phyloP scores from a whole-genome alignment of 179 eudicot species.

The Beta macrorhiza region DNA sequence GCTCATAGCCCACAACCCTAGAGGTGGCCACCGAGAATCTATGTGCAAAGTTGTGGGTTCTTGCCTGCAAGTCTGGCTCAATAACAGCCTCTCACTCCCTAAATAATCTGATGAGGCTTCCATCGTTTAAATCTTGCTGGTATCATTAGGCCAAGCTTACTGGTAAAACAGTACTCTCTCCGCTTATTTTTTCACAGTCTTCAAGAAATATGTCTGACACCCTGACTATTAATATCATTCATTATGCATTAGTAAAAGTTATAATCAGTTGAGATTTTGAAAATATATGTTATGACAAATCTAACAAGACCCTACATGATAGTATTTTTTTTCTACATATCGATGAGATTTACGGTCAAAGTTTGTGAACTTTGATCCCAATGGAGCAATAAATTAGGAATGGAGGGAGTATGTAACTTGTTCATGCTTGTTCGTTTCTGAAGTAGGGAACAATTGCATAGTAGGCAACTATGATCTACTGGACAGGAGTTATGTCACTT shows the following conservation, averaged over 20 bases:
- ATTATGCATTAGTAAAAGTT: too few relatives aligned
- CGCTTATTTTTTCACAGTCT: too few relatives aligned
- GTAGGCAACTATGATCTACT: too few relatives aligned
- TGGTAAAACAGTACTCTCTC: neutral
- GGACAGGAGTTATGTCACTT: neutral
- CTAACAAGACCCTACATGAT: too few relatives aligned
- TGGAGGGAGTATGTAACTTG: neutral
- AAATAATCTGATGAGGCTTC: neutral
- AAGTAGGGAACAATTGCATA: neutral
- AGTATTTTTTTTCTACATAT: too few relatives aligned
- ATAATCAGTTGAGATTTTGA: too few relatives aligned
- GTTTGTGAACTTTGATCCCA: too few relatives aligned
- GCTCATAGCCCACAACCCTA: neutral
- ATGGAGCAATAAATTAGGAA: too few relatives aligned
- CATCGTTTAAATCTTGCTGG: neutral
- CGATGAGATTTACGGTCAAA: too few relatives aligned
- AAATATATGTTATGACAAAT: too few relatives aligned
- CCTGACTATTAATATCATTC: too few relatives aligned
- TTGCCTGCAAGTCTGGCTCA: neutral
- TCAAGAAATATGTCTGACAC: too few relatives aligned
- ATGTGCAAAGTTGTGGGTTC: neutral
- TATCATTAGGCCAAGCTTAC: neutral
- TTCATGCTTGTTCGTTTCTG: conserved; percentile 6
- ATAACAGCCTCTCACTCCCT: neutral
- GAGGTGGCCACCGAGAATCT: neutral